phyloP scores from a whole-genome alignment of 2,329 filamentous ascomycete species.

The Taxawa tesnikishii region DNA sequence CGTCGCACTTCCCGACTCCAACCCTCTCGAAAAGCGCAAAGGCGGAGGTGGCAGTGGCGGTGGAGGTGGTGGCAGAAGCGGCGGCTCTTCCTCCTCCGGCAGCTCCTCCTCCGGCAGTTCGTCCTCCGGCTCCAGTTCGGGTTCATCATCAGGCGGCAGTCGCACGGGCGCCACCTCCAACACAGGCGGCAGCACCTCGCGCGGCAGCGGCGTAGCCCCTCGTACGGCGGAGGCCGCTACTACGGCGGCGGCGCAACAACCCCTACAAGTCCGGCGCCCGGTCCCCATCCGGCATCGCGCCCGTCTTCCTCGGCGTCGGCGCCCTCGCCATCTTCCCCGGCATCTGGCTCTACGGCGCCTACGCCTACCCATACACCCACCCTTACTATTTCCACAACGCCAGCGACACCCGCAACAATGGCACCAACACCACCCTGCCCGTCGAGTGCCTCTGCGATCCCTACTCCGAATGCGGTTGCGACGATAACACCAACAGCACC shows the following conservation, averaged over 20 bases:
- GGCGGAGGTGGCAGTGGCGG: constrained; percentile 34
- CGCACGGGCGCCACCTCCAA: constrained; percentile 27
- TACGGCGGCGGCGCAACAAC: constrained; percentile 53
- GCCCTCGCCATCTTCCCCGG: constrained; percentile 47
- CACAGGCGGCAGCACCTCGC: constrained; percentile 26
- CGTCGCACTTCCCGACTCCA: constrained; percentile 15
- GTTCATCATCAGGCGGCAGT: background rate
- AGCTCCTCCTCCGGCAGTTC: constrained; percentile 9
- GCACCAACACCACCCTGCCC: constrained; percentile 44
- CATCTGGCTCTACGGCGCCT: constrained; percentile 51
- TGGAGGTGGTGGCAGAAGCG: constrained; percentile 19
- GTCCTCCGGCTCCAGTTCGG: background rate
- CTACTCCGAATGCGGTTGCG: constrained; percentile 51
- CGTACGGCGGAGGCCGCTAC: constrained; percentile 50
- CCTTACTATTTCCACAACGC: constrained; percentile 41
- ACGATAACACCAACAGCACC: constrained; percentile 49
- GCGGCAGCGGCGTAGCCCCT: constrained; percentile 46
- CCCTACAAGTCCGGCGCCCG: constrained; percentile 49
- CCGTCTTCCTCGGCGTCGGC: constrained; percentile 39
- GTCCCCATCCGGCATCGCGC: constrained; percentile 39
- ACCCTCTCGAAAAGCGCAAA: constrained; percentile 33
- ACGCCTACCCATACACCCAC: constrained; percentile 47
- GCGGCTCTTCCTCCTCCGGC: constrained; percentile 10
- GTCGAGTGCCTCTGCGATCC: constrained; percentile 51
- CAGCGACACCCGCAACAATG: constrained; percentile 28